phyloP scores from a whole-genome alignment of 345 rosid genomes.

The Diplotaxis tenuifolia region DNA sequence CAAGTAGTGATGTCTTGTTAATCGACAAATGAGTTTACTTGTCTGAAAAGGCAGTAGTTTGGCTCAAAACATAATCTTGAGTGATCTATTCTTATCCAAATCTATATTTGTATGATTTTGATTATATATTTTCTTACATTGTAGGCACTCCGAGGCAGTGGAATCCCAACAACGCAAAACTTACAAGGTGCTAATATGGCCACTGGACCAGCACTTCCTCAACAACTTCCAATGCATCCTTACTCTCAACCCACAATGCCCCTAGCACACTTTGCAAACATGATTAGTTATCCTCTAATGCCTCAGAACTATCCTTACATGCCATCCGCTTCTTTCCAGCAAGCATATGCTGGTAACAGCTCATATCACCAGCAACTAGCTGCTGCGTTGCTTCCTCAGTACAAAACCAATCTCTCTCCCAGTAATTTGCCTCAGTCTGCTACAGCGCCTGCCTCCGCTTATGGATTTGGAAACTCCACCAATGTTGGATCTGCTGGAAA shows the following conservation, averaged over 20 bases:
- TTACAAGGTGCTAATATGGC: constrained; percentile 57
- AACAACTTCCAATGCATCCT: constrained; percentile 79
- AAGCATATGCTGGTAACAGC: constrained; percentile 68
- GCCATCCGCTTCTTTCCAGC: constrained; percentile 90
- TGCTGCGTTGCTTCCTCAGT: constrained; percentile 75
- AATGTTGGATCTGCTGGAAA: constrained; percentile 59
- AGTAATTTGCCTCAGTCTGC: constrained; percentile 86
- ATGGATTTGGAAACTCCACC: constrained; percentile 71
- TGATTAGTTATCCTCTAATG: constrained; percentile 79
- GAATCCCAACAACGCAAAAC: constrained; percentile 53
- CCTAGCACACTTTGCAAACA: constrained; percentile 69
- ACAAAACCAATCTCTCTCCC: constrained; percentile 70
- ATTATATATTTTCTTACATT: not conserved
- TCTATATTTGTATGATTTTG: too few relatives aligned
- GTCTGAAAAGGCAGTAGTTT: too few relatives aligned
- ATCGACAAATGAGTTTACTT: not conserved
- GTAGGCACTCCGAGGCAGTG: constrained; percentile 63
- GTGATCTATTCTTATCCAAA: too few relatives aligned
- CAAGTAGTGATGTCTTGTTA: too few relatives aligned
- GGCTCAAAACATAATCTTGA: too few relatives aligned
- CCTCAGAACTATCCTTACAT: constrained; percentile 83
- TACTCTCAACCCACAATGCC: constrained; percentile 81
- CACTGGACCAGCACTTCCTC: constrained; percentile 71
- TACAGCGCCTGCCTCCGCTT: constrained; percentile 60
- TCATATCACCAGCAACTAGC: constrained; percentile 80